A percentile compares a stretch with the other conserved stretches of the same genome.
These are phyloP conservation scores for Poa annua DNA, from an alignment of 176 grass and related monocot species.

Conservation along the genomic window DNA sequence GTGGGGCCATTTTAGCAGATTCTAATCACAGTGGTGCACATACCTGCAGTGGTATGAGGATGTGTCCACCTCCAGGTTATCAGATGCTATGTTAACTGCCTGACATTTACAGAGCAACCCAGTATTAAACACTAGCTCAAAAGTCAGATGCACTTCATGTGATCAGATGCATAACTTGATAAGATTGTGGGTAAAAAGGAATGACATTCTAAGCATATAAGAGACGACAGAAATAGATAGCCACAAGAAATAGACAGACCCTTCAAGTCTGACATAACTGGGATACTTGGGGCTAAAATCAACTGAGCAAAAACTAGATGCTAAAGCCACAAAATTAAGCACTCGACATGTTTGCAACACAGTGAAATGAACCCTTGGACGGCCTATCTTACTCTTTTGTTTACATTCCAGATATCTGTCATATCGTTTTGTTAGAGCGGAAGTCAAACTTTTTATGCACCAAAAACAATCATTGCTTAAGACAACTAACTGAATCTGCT, in stretches of 20 bases:
- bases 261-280: background rate
- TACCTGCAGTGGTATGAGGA: slow-evolving; percentile 98
- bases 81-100: slow-evolving; percentile 64
- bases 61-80: slow-evolving; percentile 80
- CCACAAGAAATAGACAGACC: background rate
- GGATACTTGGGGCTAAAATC: background rate
- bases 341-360: background rate
- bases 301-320: background rate
- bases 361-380: background rate
- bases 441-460: background rate
- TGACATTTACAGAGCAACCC: slow-evolving; percentile 36
- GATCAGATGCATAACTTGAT: background rate
- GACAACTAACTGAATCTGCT: background rate
- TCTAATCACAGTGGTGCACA: slow-evolving; percentile 24
- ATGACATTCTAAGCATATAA: background rate
- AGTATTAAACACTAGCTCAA: slow-evolving; percentile 36
- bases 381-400: background rate
- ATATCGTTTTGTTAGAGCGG: background rate
- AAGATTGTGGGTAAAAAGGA: background rate
- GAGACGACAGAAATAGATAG: background rate
- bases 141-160: background rate
- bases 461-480: background rate
- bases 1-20: background rate
- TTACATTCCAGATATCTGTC: background rate
- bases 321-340: background rate